These are phyloP conservation scores for Alliaria petiolata DNA, from an alignment of 345 rosid species.

Conservation along the genomic window DNA sequence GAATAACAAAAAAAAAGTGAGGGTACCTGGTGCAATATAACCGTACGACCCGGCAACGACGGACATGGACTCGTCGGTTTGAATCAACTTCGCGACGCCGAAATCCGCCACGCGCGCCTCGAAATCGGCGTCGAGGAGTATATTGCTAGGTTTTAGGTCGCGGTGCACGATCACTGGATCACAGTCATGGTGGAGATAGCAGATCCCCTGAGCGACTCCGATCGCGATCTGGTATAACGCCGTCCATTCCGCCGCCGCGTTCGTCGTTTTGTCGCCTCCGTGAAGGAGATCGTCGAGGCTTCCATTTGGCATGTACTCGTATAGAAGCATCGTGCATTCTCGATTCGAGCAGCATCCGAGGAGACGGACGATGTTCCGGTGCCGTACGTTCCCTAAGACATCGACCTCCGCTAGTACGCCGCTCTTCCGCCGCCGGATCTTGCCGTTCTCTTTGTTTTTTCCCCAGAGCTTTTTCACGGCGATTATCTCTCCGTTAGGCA, in stretches of 20 bases:
- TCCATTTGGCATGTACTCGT: conserved; percentile 97
- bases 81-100: conserved; percentile 91
- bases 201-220: conserved; percentile 98
- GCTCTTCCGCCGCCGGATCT: conserved; percentile 55
- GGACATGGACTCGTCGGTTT: conserved; percentile 94
- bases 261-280: conserved; percentile 59
- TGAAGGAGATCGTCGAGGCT: conserved; percentile 81
- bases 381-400: conserved; percentile 82
- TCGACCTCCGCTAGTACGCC: conserved; percentile 95
- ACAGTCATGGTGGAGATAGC: conserved; percentile 98
- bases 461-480: conserved; percentile 99
- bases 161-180: conserved; percentile 97
- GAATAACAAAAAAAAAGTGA: neutral
- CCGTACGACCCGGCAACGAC: conserved; percentile 99
- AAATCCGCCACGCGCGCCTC: conserved; percentile 99
- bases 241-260: conserved; percentile 78
- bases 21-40: conserved; percentile 95
- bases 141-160: conserved; percentile 91
- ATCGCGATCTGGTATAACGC: conserved; percentile 79
- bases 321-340: conserved; percentile 88
- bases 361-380: conserved; percentile 86
- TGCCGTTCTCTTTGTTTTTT: conserved; percentile 57
- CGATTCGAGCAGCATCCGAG: conserved; percentile 88
- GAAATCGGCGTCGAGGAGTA: conserved; percentile 77
- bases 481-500: conserved; percentile 93